phyloP scores from a whole-genome alignment of 1,284 basidiomycete genomes.

The Tetrapyrgos nigripes region DNA sequence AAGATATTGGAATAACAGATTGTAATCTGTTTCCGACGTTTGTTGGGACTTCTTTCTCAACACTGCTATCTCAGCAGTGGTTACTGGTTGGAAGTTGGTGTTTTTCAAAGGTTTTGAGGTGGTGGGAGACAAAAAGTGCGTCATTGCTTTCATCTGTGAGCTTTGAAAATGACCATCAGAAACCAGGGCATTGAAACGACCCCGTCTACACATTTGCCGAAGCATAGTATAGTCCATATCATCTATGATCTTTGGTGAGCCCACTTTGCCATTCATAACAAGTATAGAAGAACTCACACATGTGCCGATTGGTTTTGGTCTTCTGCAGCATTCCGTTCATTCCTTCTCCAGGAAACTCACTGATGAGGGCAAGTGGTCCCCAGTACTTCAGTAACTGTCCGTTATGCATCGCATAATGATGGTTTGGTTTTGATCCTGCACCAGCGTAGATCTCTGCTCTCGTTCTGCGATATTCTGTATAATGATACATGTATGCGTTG shows the following conservation, averaged over 20 bases:
- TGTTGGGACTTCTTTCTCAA: too few species aligned
- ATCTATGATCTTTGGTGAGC: background rate
- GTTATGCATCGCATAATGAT: conserved; percentile 20
- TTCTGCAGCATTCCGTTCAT: conserved; percentile 21
- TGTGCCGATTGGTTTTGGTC: conserved; percentile 11
- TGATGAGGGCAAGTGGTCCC: conserved; percentile 11
- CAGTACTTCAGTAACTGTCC: too few species aligned
- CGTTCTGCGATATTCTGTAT: too few species aligned
- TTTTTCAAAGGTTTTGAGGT: too few species aligned
- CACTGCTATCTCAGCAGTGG: too few species aligned
- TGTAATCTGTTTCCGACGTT: too few species aligned
- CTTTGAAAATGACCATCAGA: background rate
- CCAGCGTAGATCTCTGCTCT: conserved; percentile 15
- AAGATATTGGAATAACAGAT: conserved; percentile 13
- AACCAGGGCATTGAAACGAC: conserved; percentile 2
- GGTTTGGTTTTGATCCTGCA: conserved; percentile 4
- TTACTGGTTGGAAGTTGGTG: background rate
- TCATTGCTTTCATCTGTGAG: background rate
- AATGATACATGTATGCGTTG: conserved; percentile 9
- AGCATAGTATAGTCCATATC: conserved; percentile 19
- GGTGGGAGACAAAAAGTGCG: too few species aligned
- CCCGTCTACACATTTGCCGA: conserved; percentile 9
- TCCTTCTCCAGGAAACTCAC: conserved; percentile 18
- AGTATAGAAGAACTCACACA: conserved; percentile 6
- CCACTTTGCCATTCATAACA: background rate